A percentile compares a stretch with the other conserved stretches of the same genome.
These are phyloP conservation scores for Exophiala calicioides DNA, from an alignment of 2,329 filamentous ascomycete genomes.

Conservation along the genomic window DNA sequence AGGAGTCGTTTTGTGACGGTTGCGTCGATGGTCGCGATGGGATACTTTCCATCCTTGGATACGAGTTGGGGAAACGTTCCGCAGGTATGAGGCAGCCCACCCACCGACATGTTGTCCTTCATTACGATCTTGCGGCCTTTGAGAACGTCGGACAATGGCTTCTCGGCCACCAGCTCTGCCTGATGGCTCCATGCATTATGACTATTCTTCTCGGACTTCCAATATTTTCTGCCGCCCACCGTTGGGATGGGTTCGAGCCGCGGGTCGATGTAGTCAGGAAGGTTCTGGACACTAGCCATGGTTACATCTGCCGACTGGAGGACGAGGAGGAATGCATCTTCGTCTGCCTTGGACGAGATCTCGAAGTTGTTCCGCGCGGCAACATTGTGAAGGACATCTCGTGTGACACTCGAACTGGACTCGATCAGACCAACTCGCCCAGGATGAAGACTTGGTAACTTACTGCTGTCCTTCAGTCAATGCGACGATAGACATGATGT, in stretches of 20 bases:
- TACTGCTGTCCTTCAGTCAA: slow-evolving; percentile 25
- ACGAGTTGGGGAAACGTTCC: slow-evolving; percentile 39
- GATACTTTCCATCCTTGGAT: slow-evolving; percentile 33
- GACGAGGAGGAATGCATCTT: slow-evolving; percentile 33
- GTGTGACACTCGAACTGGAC: slow-evolving; percentile 26
- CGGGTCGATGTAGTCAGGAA: slow-evolving; percentile 43
- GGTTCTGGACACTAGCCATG: slow-evolving; percentile 33
- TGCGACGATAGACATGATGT: slow-evolving; percentile 30
- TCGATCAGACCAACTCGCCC: too few species aligned
- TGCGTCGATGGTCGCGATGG: slow-evolving; percentile 40
- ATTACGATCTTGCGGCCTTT: slow-evolving; percentile 37
- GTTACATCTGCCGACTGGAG: slow-evolving; percentile 34
- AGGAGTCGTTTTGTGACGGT: slow-evolving; percentile 39
- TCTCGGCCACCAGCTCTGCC: slow-evolving; percentile 34
- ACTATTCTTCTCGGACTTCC: slow-evolving; percentile 38
- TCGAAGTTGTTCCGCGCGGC: slow-evolving; percentile 24
- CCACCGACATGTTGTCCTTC: slow-evolving; percentile 42
- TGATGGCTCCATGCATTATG: slow-evolving; percentile 49
- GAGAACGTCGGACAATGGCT: slow-evolving; percentile 32
- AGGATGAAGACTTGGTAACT: too few species aligned
- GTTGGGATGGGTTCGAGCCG: slow-evolving; percentile 34
- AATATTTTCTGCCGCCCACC: slow-evolving; percentile 25
- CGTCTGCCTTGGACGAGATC: slow-evolving; percentile 23
- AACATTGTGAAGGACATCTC: slow-evolving; percentile 28
- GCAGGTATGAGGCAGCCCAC: slow-evolving; percentile 39